A percentile compares a stretch with the other conserved stretches of the same genome.
Evolutionary conservation across 2,329 filamentous ascomycete species (phyloP).

Genomic region (Trichoderma sp.): DNA sequence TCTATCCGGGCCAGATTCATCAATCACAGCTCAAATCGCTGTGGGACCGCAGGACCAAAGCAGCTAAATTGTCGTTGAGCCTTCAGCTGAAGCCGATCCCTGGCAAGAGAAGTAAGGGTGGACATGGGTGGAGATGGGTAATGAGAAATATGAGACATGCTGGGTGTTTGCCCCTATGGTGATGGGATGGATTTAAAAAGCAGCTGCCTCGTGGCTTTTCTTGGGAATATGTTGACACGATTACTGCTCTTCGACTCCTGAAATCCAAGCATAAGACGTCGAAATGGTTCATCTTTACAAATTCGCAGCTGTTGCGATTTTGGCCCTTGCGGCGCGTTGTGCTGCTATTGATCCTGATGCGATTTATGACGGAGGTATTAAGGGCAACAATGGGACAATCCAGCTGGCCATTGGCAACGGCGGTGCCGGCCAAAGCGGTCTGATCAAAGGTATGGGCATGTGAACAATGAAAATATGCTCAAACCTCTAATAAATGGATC

Average conservation of each 20-base stretch:
- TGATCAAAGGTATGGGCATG: constrained; percentile 31
- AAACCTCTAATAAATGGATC: background rate
- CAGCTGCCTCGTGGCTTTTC: background rate
- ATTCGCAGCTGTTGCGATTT: background rate
- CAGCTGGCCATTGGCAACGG: constrained; percentile 35
- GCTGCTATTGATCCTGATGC: constrained; percentile 21
- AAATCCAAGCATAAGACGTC: background rate
- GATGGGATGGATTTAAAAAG: background rate
- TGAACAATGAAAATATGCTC: background rate
- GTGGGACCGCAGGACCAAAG: background rate
- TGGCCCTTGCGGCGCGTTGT: background rate
- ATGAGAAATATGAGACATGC: background rate
- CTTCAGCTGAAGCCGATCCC: background rate
- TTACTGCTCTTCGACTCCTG: background rate
- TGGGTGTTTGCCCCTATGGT: background rate
- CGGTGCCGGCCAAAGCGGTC: constrained; percentile 37
- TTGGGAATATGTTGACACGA: background rate
- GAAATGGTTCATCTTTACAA: constrained; percentile 14
- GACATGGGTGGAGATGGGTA: background rate
- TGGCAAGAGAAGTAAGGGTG: background rate
- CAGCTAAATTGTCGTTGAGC: background rate
- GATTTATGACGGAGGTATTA: constrained; percentile 26
- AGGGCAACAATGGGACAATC: constrained; percentile 21
- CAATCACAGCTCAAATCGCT: background rate
- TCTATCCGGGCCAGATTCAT: background rate